Conservation (phyloP, 345 rosid genomes). For the Eucalyptus viminalis region DNA sequence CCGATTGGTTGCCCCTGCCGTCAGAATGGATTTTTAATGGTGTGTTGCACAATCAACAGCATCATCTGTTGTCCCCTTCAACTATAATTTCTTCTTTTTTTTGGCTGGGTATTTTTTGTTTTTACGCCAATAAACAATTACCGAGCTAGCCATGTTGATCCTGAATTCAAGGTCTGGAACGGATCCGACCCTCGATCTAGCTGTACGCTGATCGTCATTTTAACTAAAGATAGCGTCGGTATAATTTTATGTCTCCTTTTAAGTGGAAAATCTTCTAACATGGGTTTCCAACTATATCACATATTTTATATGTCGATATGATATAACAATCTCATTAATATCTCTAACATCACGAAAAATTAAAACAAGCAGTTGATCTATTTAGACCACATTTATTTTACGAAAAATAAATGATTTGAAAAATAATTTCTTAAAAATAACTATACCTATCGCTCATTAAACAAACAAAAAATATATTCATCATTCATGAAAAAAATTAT, state of each 20-base stretch:
- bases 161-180: not conserved
- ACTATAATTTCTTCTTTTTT: not conserved
- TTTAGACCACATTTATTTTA: fast-evolving
- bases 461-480: not conserved
- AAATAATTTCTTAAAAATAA: not conserved
- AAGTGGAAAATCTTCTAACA: not conserved
- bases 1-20: not conserved
- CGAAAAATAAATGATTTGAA: fast-evolving
- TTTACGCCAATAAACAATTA: not conserved
- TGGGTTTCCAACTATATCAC: not conserved
- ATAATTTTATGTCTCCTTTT: not conserved
- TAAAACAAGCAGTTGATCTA: no score
- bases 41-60: not conserved
- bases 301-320: not conserved
- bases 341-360: not conserved
- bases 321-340: not conserved
- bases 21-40: not conserved
- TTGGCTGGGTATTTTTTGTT: not conserved
- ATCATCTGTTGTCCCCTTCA: not conserved
- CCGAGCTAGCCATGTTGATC: not conserved
- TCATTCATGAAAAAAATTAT: not conserved
- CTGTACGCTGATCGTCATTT: not conserved
- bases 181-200: not conserved
- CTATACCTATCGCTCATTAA: fast-evolving
- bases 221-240: not conserved